A percentile compares a stretch with the other conserved stretches of the same genome.
Evolutionary conservation across 202 grass and related monocot genomes (phyloP).

Genomic region (Carex arenaria): DNA sequence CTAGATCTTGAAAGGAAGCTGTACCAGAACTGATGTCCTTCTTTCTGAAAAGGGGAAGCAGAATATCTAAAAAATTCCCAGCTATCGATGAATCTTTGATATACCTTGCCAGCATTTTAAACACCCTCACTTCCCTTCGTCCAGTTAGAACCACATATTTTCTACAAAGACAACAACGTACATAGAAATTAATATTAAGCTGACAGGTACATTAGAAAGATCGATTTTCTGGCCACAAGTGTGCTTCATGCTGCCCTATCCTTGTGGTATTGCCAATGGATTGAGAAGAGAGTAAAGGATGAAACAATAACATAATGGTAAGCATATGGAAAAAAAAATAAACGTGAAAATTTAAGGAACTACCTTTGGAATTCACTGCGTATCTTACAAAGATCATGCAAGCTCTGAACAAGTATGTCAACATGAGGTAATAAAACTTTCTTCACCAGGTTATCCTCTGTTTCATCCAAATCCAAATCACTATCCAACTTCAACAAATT

Average conservation of each 20-base stretch:
- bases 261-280: neutral
- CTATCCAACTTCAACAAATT: slow-evolving; percentile 83
- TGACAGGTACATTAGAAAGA: slow-evolving; percentile 1
- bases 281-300: neutral
- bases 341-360: neutral
- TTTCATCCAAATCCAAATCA: slow-evolving; percentile 59
- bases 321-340: neutral
- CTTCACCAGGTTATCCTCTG: slow-evolving; percentile 47
- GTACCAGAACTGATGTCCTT: slow-evolving; percentile 57
- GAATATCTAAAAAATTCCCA: slow-evolving; percentile 53
- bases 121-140: slow-evolving; percentile 63
- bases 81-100: slow-evolving; percentile 53
- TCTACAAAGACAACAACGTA: slow-evolving; percentile 34
- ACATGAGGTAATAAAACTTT: slow-evolving; percentile 68
- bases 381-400: slow-evolving; percentile 71
- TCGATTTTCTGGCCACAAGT: neutral
- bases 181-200: neutral
- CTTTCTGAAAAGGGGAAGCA: slow-evolving; percentile 85
- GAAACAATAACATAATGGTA: neutral
- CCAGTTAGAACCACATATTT: slow-evolving; percentile 65
- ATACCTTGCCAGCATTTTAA: slow-evolving; percentile 77
- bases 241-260: neutral
- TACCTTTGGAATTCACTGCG: slow-evolving; percentile 72
- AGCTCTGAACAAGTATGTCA: slow-evolving; percentile 73
- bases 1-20: slow-evolving; percentile 4